These are phyloP conservation scores for Termitomyces sp. DNA, from an alignment of 768 basidiomycete species.

Conservation along the genomic window DNA sequence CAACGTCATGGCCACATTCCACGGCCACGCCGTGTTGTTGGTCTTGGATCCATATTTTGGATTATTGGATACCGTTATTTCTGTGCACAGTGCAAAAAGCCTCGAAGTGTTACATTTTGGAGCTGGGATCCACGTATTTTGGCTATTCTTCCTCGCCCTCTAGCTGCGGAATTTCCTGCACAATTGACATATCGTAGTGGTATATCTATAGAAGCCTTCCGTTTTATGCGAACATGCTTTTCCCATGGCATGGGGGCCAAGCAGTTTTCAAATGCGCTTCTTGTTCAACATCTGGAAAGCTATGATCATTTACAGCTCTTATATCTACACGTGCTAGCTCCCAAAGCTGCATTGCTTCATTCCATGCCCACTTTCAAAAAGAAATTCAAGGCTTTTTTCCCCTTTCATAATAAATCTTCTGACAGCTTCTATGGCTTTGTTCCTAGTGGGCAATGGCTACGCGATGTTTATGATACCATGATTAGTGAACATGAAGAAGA, in stretches of 20 bases:
- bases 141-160: not conserved
- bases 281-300: slow-evolving; percentile 13
- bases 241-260: slow-evolving; percentile 19
- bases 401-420: not conserved
- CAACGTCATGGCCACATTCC: slow-evolving; percentile 5
- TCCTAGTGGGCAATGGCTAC: not conserved
- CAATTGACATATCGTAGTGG: slow-evolving; percentile 17
- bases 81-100: not conserved
- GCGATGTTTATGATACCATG: not conserved
- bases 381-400: not conserved
- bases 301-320: slow-evolving; percentile 15
- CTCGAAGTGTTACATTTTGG: slow-evolving; percentile 1
- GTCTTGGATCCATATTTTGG: slow-evolving; percentile 10
- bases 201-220: slow-evolving; percentile 12
- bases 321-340: not conserved
- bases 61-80: slow-evolving; percentile 13
- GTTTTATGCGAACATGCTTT: slow-evolving; percentile 16
- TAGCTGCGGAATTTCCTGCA: slow-evolving; percentile 16
- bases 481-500: not conserved
- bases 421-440: not conserved
- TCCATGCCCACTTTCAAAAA: not conserved
- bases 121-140: slow-evolving; percentile 10
- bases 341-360: not conserved
- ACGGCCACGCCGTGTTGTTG: slow-evolving; percentile 10
- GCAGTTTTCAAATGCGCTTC: slow-evolving; percentile 19